Evolutionary conservation across 1,139 yeast species (phyloP).

Genomic region (Magnusiomyces suaveolens): DNA sequence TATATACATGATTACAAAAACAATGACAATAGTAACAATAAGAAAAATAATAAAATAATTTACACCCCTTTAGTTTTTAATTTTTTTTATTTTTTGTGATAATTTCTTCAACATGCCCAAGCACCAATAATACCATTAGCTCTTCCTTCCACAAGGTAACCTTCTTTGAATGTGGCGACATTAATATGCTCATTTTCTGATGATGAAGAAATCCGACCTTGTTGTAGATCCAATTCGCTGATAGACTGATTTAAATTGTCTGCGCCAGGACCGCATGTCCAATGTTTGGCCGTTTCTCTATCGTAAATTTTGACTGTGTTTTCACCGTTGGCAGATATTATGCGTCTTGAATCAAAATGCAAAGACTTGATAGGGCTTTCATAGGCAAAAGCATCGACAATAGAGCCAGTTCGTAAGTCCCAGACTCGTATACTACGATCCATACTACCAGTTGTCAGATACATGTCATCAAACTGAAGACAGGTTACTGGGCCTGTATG

Average conservation of each 20-base stretch:
- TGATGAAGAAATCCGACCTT: not conserved
- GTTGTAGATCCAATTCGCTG: not conserved
- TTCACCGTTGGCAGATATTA: slow-evolving; percentile 45
- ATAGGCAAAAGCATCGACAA: slow-evolving; percentile 51
- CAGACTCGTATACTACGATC: slow-evolving; percentile 60
- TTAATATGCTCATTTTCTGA: slow-evolving; percentile 24
- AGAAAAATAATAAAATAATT: no score
- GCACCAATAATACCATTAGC: slow-evolving; percentile 48
- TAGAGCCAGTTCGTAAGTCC: slow-evolving; percentile 61
- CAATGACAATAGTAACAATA: not conserved
- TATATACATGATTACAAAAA: not conserved
- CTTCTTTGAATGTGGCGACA: slow-evolving; percentile 45
- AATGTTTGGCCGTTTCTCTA: slow-evolving; percentile 43
- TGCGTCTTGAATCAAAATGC: slow-evolving; percentile 46
- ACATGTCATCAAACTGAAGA: slow-evolving; percentile 55
- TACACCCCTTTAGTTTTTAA: not conserved
- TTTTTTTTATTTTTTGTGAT: no score
- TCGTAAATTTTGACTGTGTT: slow-evolving; percentile 47
- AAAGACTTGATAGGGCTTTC: slow-evolving; percentile 43
- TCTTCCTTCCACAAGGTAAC: slow-evolving; percentile 56
- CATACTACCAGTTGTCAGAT: slow-evolving; percentile 53
- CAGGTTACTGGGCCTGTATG: slow-evolving; percentile 65
- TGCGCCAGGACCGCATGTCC: slow-evolving; percentile 41
- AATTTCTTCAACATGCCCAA: slow-evolving; percentile 43
- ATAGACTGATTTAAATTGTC: slow-evolving; percentile 22